Evolutionary conservation across 495 filamentous ascomycete genomes (phyloP).

Genomic region (Staphylotrichum tortipilum): DNA sequence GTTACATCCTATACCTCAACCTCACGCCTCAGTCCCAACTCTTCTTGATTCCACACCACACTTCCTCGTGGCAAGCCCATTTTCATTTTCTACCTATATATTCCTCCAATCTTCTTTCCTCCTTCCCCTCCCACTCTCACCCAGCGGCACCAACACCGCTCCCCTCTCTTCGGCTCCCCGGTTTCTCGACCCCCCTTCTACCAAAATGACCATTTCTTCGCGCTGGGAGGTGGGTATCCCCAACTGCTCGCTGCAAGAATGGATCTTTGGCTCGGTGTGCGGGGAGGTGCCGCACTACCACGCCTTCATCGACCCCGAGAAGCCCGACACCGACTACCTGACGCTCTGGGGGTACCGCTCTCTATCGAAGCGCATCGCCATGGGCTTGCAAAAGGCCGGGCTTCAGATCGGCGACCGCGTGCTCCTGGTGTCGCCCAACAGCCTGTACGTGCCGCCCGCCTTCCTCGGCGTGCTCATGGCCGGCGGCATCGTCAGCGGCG

Average conservation of each 20-base stretch:
- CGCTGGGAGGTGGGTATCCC: slow-evolving; percentile 35
- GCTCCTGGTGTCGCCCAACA: slow-evolving; percentile 62
- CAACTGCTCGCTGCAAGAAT: slow-evolving; percentile 33
- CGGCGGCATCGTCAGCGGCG: slow-evolving; percentile 70
- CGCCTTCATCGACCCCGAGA: slow-evolving; percentile 49
- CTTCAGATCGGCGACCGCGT: slow-evolving; percentile 62
- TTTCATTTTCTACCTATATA: too few relatives aligned
- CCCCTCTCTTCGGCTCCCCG: too few relatives aligned
- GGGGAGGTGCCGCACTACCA: slow-evolving; percentile 27
- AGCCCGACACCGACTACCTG: slow-evolving; percentile 37
- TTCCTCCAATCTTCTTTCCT: too few relatives aligned
- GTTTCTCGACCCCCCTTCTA: background rate
- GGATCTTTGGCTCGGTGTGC: slow-evolving; percentile 27
- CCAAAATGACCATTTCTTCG: slow-evolving; percentile 35
- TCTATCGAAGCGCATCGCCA: slow-evolving; percentile 62
- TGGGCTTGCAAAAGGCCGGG: slow-evolving; percentile 58
- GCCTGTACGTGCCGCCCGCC: slow-evolving; percentile 63
- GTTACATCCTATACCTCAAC: too few relatives aligned
- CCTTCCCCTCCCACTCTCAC: too few relatives aligned
- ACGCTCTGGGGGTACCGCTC: slow-evolving; percentile 48
- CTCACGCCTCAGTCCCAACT: too few relatives aligned
- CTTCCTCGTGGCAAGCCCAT: too few relatives aligned
- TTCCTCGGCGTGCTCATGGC: slow-evolving; percentile 69
- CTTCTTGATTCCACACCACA: too few relatives aligned
- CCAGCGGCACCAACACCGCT: too few relatives aligned